These are phyloP conservation scores for Spinellus fusiger DNA, from an alignment of 192 early-diverging fungal genomes.

Conservation along the genomic window DNA sequence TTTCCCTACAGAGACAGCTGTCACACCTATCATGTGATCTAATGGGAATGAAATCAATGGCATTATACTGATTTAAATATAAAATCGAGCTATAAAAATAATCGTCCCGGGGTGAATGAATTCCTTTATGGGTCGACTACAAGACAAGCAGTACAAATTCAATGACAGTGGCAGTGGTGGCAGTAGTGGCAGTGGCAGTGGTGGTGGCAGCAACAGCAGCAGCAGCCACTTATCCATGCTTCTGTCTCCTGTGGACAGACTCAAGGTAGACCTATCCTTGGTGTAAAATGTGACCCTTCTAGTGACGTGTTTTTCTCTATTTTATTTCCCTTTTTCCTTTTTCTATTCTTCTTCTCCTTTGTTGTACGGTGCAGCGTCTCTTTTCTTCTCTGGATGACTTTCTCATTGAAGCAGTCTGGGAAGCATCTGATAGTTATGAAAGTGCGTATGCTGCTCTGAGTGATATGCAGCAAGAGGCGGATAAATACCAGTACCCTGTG, in stretches of 20 bases:
- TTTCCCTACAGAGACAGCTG: no score
- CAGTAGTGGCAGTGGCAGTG: background rate
- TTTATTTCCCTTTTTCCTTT: background rate
- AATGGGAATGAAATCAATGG: no score
- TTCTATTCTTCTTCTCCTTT: no score
- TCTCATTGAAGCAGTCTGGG: conserved; percentile 24
- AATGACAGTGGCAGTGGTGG: background rate
- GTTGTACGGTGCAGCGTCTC: conserved; percentile 4
- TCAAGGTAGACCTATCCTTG: no score
- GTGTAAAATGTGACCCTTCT: no score
- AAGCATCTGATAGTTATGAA: conserved; percentile 17
- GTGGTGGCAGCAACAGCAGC: background rate
- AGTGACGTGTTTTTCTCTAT: background rate
- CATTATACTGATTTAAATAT: background rate
- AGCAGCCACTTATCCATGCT: background rate
- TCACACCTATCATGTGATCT: no score
- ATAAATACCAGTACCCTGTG: no score
- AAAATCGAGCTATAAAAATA: background rate
- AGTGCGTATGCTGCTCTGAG: background rate
- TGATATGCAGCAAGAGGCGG: conserved; percentile 18
- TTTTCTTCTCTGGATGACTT: conserved; percentile 24
- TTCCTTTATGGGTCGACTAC: conserved; percentile 14
- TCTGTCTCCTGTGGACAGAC: no score
- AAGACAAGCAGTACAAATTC: conserved; percentile 17
- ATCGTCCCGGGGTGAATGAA: no score